These are phyloP conservation scores for Botryosphaeria agaves DNA, from an alignment of 2,329 filamentous ascomycete genomes.

Conservation along the genomic window DNA sequence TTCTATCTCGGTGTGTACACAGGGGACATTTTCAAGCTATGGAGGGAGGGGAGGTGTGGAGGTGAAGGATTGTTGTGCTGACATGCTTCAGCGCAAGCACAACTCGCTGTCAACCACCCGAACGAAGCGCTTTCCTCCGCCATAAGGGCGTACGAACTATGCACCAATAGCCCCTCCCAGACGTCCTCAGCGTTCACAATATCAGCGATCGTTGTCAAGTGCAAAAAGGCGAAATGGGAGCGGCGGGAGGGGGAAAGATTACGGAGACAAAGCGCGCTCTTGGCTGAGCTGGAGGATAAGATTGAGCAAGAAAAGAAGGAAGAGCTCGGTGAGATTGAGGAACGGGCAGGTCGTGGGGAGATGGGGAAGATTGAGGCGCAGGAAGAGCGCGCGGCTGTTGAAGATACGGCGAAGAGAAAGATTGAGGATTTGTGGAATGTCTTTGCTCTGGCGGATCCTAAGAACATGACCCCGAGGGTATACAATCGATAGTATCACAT, in stretches of 20 bases:
- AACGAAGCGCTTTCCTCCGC: slow-evolving; percentile 58
- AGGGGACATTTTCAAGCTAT: background rate
- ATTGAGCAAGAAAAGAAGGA: slow-evolving; percentile 31
- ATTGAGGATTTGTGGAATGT: slow-evolving; percentile 24
- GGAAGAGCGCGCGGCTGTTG: slow-evolving; percentile 30
- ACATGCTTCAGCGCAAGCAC: slow-evolving; percentile 47
- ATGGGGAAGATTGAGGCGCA: slow-evolving; percentile 25
- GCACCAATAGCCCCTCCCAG: slow-evolving; percentile 35
- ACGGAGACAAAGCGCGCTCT: slow-evolving; percentile 38
- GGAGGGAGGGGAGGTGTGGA: background rate
- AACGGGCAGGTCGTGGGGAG: slow-evolving; percentile 14
- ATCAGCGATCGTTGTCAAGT: slow-evolving; percentile 55
- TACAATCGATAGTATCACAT: background rate
- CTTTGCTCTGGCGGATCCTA: slow-evolving; percentile 29
- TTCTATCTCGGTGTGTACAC: slow-evolving; percentile 55
- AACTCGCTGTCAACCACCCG: slow-evolving; percentile 54
- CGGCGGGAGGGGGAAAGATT: slow-evolving; percentile 45
- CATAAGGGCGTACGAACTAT: slow-evolving; percentile 54
- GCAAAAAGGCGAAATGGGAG: slow-evolving; percentile 80
- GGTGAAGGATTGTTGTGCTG: background rate
- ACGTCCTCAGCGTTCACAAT: slow-evolving; percentile 53
- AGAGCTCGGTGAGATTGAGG: slow-evolving; percentile 17
- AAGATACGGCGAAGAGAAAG: slow-evolving; percentile 20
- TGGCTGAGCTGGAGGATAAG: slow-evolving; percentile 39
- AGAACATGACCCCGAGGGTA: slow-evolving; percentile 19